Percentiles rank a stretch among this genome's conserved stretches.
phyloP scores from a whole-genome alignment of 148 eudicot genomes.

The Chenopodium formosanum region DNA sequence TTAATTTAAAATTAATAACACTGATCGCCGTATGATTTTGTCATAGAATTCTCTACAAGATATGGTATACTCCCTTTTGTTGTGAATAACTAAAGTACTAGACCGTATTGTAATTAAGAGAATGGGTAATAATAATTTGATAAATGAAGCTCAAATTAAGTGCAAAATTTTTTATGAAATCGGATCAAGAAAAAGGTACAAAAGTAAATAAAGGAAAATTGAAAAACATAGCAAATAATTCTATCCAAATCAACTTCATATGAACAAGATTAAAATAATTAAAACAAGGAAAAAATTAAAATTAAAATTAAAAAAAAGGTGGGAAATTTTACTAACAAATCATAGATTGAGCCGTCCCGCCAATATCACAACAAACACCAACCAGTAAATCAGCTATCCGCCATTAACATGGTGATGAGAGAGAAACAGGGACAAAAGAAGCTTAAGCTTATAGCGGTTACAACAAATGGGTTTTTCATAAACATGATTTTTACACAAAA shows the following conservation, averaged over 20 bases:
- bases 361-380: constrained; percentile 32
- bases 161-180: background rate
- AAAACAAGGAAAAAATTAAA: background rate
- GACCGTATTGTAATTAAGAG: background rate
- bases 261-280: constrained; percentile 11
- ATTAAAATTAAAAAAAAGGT: background rate
- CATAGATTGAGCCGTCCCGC: constrained; percentile 39
- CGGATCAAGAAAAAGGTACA: background rate
- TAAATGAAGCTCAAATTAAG: background rate
- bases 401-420: constrained; percentile 19
- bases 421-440: constrained; percentile 19
- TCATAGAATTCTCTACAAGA: too few species aligned
- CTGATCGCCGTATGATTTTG: too few species aligned
- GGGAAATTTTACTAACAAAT: constrained; percentile 25
- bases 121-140: background rate
- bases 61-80: too few species aligned
- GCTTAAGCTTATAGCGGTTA: constrained; percentile 9
- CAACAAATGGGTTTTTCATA: constrained; percentile 7
- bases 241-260: constrained; percentile 17
- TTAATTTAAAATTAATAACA: too few species aligned
- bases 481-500: constrained; percentile 22
- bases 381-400: constrained; percentile 12
- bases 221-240: constrained; percentile 1
- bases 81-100: too few species aligned
- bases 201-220: background rate